A percentile compares a stretch with the other conserved stretches of the same genome.
Evolutionary conservation across 208 protist genomes (phyloP).

Genomic region (Lotmaria passim): DNA sequence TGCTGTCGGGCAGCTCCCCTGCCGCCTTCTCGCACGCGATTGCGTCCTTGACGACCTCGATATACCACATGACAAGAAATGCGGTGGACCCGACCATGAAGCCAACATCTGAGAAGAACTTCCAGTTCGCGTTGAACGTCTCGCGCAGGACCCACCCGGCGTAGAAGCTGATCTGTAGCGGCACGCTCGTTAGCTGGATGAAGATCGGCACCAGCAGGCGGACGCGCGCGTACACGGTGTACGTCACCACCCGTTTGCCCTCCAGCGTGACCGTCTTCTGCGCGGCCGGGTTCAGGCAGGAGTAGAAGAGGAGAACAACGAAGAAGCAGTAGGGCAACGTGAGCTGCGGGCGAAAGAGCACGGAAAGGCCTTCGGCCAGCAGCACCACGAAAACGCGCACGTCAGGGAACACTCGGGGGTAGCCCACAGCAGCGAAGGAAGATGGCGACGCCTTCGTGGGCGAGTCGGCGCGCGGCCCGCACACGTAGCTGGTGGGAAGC

Average conservation of each 20-base stretch:
- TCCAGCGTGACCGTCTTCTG: slow-evolving; percentile 31
- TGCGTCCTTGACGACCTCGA: slow-evolving; percentile 42
- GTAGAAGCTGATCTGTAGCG: slow-evolving; percentile 74
- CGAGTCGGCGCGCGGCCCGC: slow-evolving; percentile 1
- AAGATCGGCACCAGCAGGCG: slow-evolving; percentile 65
- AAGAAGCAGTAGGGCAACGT: slow-evolving; percentile 56
- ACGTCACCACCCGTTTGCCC: slow-evolving; percentile 38
- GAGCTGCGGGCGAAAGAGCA: slow-evolving; percentile 50
- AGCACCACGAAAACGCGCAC: slow-evolving; percentile 47
- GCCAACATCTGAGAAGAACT: slow-evolving; percentile 72
- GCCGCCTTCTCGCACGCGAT: slow-evolving; percentile 37
- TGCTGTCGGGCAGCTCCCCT: slow-evolving; percentile 6
- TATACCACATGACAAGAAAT: slow-evolving; percentile 58
- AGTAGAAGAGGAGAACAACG: slow-evolving; percentile 66
- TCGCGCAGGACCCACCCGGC: slow-evolving; percentile 64
- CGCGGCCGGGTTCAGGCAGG: slow-evolving; percentile 44
- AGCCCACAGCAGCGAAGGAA: not conserved
- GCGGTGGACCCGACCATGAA: slow-evolving; percentile 39
- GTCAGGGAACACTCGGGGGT: slow-evolving; percentile 45
- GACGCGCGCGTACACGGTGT: slow-evolving; percentile 41
- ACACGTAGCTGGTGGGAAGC: slow-evolving; percentile 26
- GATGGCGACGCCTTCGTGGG: slow-evolving; percentile 3
- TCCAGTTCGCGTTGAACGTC: slow-evolving; percentile 77
- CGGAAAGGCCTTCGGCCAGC: slow-evolving; percentile 52
- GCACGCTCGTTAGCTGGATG: slow-evolving; percentile 43